Percentiles rank a stretch among this genome's conserved stretches.
Conservation (phyloP, 495 filamentous ascomycete species). For the Haplographium delicatum region DNA sequence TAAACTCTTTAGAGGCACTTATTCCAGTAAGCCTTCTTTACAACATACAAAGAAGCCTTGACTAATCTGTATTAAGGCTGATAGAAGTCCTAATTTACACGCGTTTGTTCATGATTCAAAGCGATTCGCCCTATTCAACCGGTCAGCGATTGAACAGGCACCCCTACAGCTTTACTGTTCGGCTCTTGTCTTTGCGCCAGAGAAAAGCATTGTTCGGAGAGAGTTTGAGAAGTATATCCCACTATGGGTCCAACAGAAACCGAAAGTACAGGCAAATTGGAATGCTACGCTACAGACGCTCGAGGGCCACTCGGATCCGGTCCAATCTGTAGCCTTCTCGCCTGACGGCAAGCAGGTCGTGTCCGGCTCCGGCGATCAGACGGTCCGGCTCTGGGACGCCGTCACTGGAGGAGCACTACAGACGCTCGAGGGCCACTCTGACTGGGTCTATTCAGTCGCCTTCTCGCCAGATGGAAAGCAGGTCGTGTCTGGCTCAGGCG, state of each 20-base stretch:
- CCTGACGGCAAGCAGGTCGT: no score
- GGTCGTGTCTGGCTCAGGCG: no score
- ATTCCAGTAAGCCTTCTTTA: not conserved
- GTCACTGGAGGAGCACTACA: no score
- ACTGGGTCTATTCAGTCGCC: no score
- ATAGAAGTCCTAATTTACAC: not conserved
- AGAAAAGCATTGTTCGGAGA: not conserved
- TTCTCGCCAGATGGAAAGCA: no score
- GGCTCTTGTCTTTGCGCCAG: no score
- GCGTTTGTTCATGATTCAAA: slow-evolving; percentile 1
- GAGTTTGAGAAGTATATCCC: not conserved
- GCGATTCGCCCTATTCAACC: not conserved
- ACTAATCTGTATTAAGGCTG: not conserved
- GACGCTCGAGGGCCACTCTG: no score
- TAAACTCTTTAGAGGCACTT: not conserved
- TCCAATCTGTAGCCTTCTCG: no score
- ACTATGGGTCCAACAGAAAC: not conserved
- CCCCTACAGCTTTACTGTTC: no score
- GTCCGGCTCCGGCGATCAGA: no score
- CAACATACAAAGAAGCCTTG: not conserved
- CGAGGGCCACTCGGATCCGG: no score
- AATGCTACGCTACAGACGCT: not conserved
- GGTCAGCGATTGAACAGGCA: not conserved
- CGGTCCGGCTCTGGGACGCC: no score
- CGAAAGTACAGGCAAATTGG: not conserved